Percentiles rank a stretch among this genome's conserved stretches.
Evolutionary conservation across 2,329 filamentous ascomycete species (phyloP).

Genomic region (Stemphylium beticola): DNA sequence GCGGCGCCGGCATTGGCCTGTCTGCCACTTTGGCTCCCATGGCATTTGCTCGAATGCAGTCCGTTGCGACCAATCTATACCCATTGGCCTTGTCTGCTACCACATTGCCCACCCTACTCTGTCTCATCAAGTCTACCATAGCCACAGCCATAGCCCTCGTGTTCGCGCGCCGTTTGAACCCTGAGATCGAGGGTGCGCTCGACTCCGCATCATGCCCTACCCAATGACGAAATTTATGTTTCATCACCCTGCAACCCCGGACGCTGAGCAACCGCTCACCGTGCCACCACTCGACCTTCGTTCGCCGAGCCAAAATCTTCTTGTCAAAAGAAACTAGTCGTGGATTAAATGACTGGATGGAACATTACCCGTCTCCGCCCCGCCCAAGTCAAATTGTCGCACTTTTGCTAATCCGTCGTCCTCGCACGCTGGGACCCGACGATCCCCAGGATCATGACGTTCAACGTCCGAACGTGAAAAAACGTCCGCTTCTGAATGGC

Average conservation of each 20-base stretch:
- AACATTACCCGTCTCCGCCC: constrained; percentile 10
- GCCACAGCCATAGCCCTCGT: too few relatives aligned
- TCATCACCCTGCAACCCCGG: constrained; percentile 28
- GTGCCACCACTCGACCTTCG: constrained; percentile 18
- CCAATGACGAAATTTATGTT: constrained; percentile 23
- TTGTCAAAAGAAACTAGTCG: constrained; percentile 5
- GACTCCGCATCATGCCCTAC: constrained; percentile 5
- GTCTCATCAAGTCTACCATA: background rate
- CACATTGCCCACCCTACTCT: background rate
- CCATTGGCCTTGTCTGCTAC: background rate
- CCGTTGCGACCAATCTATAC: constrained; percentile 10
- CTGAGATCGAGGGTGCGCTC: background rate
- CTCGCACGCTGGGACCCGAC: constrained; percentile 8
- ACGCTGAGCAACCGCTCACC: constrained; percentile 15
- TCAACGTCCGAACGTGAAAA: constrained; percentile 15
- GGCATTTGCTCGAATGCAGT: constrained; percentile 6
- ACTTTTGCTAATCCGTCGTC: constrained; percentile 2
- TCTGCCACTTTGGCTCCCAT: constrained; percentile 16
- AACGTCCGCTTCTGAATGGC: constrained; percentile 16
- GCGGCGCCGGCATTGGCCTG: constrained; percentile 18
- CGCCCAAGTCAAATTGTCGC: constrained; percentile 3
- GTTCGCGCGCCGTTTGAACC: background rate
- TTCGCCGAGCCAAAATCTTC: constrained; percentile 19
- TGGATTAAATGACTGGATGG: constrained; percentile 5
- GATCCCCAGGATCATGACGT: constrained; percentile 35